Evolutionary conservation across 2,329 filamentous ascomycete genomes (phyloP).

Genomic region (Sarocladium strictum): DNA sequence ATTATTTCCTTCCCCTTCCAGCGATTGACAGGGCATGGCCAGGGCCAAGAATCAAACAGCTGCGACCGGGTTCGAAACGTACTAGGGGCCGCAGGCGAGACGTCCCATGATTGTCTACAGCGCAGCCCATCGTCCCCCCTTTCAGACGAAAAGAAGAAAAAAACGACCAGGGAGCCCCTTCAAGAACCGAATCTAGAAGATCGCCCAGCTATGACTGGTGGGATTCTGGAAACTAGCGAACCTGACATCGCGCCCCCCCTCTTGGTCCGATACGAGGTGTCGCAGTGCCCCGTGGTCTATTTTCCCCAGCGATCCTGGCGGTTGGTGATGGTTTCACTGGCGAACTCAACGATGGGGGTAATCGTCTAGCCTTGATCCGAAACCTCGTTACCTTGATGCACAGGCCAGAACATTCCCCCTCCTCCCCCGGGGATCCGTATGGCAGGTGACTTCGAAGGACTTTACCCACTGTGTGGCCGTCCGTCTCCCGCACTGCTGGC

Average conservation of each 20-base stretch:
- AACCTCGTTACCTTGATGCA: too few species aligned
- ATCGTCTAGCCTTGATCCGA: too few species aligned
- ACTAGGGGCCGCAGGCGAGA: constrained; percentile 5
- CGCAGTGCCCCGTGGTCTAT: background rate
- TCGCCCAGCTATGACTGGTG: constrained; percentile 1
- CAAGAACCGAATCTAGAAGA: background rate
- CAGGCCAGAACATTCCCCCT: too few species aligned
- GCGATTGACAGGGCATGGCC: background rate
- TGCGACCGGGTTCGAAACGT: constrained; percentile 4
- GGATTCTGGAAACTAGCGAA: too few species aligned
- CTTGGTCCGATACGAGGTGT: background rate
- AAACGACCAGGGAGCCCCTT: background rate
- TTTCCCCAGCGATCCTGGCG: too few species aligned
- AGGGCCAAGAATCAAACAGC: background rate
- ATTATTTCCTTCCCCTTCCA: background rate
- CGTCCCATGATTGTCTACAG: constrained; percentile 1
- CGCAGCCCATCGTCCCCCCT: background rate
- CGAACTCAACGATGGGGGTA: too few species aligned
- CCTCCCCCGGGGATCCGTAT: too few species aligned
- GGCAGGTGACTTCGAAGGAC: too few species aligned
- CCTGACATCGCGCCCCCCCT: too few species aligned
- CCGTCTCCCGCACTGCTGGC: background rate
- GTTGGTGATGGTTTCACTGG: too few species aligned
- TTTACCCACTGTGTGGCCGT: background rate
- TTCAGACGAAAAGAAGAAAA: constrained; percentile 6